Percentiles rank a stretch among this genome's conserved stretches.
These are phyloP conservation scores for Pyrenochaeta sp. DNA, from an alignment of 2,329 filamentous ascomycete species.

Conservation along the genomic window DNA sequence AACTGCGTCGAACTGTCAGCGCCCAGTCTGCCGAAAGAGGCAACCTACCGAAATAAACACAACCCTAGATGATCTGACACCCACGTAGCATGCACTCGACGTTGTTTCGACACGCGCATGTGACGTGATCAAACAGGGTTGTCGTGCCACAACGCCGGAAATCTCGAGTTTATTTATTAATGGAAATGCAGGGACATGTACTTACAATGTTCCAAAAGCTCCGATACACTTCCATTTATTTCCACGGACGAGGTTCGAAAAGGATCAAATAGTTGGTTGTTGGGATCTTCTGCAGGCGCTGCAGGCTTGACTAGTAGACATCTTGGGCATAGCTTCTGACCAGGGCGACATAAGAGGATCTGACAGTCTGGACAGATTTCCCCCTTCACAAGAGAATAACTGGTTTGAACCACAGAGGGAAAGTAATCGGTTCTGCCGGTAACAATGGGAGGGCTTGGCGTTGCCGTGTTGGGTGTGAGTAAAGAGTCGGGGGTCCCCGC, in stretches of 20 bases:
- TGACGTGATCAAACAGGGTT: constrained; percentile 4
- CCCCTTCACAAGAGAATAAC: constrained; percentile 25
- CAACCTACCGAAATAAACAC: neutral
- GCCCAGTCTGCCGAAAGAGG: neutral
- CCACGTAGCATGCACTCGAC: neutral
- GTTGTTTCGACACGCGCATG: neutral
- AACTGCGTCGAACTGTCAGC: constrained; percentile 38
- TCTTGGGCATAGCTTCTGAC: constrained; percentile 40
- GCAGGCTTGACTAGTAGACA: constrained; percentile 34
- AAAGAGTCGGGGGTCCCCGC: constrained; percentile 39
- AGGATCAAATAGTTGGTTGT: constrained; percentile 43
- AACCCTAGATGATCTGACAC: neutral
- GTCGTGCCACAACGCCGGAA: constrained; percentile 15
- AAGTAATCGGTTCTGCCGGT: constrained; percentile 28
- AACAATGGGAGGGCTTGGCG: constrained; percentile 40
- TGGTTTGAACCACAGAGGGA: constrained; percentile 21
- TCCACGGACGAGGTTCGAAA: constrained; percentile 42
- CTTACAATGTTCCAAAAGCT: constrained; percentile 50
- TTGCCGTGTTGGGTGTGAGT: constrained; percentile 39
- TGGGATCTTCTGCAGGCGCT: constrained; percentile 30
- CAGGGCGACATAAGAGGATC: constrained; percentile 38
- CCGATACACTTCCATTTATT: constrained; percentile 36
- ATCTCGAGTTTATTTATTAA: constrained; percentile 13
- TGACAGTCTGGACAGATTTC: constrained; percentile 42
- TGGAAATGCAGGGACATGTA: constrained; percentile 20